Evolutionary conservation across 2,329 filamentous ascomycete genomes (phyloP).

Genomic region (Neofusicoccum cordaticola): DNA sequence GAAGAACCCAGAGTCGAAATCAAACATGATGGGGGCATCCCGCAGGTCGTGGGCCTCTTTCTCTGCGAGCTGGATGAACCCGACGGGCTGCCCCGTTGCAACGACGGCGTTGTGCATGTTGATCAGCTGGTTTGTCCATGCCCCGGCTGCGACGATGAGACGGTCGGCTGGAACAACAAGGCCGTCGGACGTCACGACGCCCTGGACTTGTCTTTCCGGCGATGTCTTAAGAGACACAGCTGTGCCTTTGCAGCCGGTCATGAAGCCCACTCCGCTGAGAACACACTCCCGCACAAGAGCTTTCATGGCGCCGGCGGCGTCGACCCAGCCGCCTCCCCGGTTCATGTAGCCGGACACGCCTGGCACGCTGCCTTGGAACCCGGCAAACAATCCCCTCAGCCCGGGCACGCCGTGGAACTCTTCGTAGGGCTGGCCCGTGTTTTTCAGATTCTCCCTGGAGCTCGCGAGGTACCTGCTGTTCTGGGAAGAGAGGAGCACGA

Average conservation of each 20-base stretch:
- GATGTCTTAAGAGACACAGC: constrained; percentile 8
- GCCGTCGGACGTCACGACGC: no score
- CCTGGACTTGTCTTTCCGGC: no score
- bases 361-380: neutral
- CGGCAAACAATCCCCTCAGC: no score
- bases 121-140: constrained; percentile 25
- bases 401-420: neutral
- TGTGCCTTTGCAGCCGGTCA: neutral
- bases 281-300: neutral
- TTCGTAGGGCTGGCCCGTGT: neutral
- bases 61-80: constrained; percentile 17
- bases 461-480: neutral
- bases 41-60: constrained; percentile 1
- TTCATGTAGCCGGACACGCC: constrained; percentile 20
- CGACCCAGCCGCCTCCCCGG: constrained; percentile 20
- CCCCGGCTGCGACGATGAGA: constrained; percentile 27
- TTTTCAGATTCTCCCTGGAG: neutral
- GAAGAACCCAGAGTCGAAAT: constrained; percentile 47
- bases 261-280: no score
- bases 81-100: constrained; percentile 18
- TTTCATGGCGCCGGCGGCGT: constrained; percentile 23
- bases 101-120: constrained; percentile 18
- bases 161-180: constrained; percentile 2
- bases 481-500: neutral
- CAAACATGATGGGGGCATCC: constrained; percentile 22